Evolutionary conservation across 371 early-diverging fungal genomes (phyloP), one percentile per base, ranked within the genome.

Genomic region (Vairimorpha ceranae): DNA sequence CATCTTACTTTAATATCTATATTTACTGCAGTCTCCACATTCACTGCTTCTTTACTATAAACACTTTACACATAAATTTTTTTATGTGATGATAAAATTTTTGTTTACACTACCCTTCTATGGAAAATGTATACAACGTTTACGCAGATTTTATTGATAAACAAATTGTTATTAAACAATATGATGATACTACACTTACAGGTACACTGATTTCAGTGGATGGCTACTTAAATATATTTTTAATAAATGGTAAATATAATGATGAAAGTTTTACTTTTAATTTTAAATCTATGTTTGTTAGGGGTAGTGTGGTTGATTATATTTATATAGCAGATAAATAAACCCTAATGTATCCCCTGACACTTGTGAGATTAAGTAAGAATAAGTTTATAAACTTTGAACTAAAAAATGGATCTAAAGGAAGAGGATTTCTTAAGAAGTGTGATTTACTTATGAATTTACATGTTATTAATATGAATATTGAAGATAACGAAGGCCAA

Each of bases 361-460:
- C 85, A 8, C 77, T 85, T 12, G 73, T 85, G 56, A 63, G 83
- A 69, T 66, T 85, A 65, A 80, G 80, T 23, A 80, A 66, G 73
- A 77, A 77, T 15, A 75, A 76, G 52, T 66, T 38, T 51, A 68
- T 85, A 8, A 43, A 61, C n/a, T 33, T 85, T 8, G 82, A 82
- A 64, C 61, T 85, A 36, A 83, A 81, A 65, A 83, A 80, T 58
- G 70, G 73, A 33, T 45, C 69, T 21, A 74, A 58, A 32, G 67
- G 80, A 29, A 61, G 54, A 66, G 85, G 85, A 6, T 59, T 30
- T 10, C 65, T 83, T 8, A 51, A 75, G 17, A 77, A 77, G 52
- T 83, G 85, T 64, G 85, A 85, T 58, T 64, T 83, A 60, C 75
- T 72, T 19, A 85, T 85, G 85, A 85, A 85, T 58, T 45, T 83